These are phyloP conservation scores for Microthlaspi erraticum DNA, from an alignment of 345 rosid species.

Conservation along the genomic window DNA sequence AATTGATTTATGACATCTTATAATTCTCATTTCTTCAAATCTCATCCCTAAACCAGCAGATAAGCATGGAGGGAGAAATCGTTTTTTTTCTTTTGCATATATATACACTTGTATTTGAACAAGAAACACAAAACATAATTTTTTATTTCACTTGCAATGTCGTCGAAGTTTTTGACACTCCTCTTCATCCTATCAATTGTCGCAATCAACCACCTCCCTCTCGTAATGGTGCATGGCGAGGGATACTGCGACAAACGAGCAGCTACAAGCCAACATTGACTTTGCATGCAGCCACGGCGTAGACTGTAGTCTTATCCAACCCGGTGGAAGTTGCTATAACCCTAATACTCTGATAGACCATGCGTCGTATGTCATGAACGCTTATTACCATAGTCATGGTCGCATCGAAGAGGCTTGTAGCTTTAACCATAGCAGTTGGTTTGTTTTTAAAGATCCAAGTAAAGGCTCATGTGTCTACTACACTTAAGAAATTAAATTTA, in stretches of 20 bases:
- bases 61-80: too few species aligned
- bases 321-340: slow-evolving; percentile 73
- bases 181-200: slow-evolving; percentile 6
- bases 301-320: slow-evolving; percentile 60
- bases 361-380: slow-evolving; percentile 82
- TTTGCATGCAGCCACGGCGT: slow-evolving; percentile 60
- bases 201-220: slow-evolving; percentile 3
- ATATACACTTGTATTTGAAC: background rate
- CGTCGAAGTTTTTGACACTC: slow-evolving; percentile 7
- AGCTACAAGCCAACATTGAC: slow-evolving; percentile 72
- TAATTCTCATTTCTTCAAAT: too few species aligned
- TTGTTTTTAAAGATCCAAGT: slow-evolving; percentile 18
- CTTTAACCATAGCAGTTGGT: too few species aligned
- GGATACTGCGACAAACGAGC: slow-evolving; percentile 46
- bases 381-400: slow-evolving; percentile 18
- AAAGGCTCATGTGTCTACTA: slow-evolving; percentile 16
- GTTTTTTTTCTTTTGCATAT: too few species aligned
- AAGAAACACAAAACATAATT: background rate
- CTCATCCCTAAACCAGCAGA: too few species aligned
- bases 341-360: slow-evolving; percentile 67
- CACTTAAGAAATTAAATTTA: too few species aligned
- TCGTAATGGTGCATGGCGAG: slow-evolving; percentile 66
- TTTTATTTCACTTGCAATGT: background rate
- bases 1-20: too few species aligned
- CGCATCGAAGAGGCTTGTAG: too few species aligned